phyloP scores from a whole-genome alignment of 768 basidiomycete species.

The Dacryopinax spathularia region DNA sequence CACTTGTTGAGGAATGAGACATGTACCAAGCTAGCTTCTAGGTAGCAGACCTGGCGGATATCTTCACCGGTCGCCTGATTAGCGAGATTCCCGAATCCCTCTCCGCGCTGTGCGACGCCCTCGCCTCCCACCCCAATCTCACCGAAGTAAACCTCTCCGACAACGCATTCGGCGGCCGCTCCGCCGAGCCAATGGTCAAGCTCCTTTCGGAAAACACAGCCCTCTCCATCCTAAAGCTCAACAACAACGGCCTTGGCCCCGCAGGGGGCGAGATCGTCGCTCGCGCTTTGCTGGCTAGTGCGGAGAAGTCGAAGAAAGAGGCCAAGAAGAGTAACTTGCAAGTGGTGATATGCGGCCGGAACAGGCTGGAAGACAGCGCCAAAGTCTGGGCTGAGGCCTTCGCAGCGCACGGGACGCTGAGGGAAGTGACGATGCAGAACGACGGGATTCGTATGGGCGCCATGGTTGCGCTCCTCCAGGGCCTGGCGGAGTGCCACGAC shows the following conservation, averaged over 20 bases:
- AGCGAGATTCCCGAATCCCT: constrained; percentile 86
- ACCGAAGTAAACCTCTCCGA: constrained; percentile 83
- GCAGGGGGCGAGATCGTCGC: constrained; percentile 77
- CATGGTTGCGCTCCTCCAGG: constrained; percentile 60
- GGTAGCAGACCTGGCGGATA: constrained; percentile 93
- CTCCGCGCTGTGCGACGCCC: constrained; percentile 72
- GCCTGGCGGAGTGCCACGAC: constrained; percentile 49
- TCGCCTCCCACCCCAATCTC: constrained; percentile 65
- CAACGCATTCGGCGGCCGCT: constrained; percentile 92
- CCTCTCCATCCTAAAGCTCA: constrained; percentile 74
- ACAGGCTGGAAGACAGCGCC: constrained; percentile 85
- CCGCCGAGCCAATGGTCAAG: constrained; percentile 83
- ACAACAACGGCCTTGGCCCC: constrained; percentile 93
- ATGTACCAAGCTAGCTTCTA: constrained; percentile 23
- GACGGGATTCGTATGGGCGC: constrained; percentile 95
- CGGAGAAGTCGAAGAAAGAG: constrained; percentile 46
- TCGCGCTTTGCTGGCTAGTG: constrained; percentile 65
- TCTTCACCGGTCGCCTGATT: constrained; percentile 95
- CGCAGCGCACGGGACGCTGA: constrained; percentile 62
- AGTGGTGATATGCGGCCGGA: constrained; percentile 82
- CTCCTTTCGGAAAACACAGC: constrained; percentile 72
- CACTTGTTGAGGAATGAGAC: too few species aligned
- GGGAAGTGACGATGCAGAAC: constrained; percentile 87
- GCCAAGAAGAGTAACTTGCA: constrained; percentile 59
- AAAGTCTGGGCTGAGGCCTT: constrained; percentile 76